phyloP scores from a whole-genome alignment of 2,329 filamentous ascomycete species.

The Penicillium sumatraense region DNA sequence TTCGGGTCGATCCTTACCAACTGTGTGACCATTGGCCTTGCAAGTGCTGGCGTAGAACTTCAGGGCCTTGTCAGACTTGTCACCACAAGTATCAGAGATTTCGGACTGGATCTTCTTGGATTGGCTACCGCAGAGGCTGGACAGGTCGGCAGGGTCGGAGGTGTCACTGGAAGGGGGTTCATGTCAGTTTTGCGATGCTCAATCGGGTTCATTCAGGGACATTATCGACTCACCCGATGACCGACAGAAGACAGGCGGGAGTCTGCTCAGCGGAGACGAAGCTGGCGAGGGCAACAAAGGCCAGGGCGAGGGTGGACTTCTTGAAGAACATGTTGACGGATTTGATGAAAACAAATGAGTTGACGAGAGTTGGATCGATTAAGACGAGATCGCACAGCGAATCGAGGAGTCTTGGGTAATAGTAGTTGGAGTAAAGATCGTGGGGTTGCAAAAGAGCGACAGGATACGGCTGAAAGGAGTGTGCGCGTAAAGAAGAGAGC shows the following conservation, averaged over 20 bases:
- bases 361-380: slow-evolving; percentile 8
- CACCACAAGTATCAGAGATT: slow-evolving; percentile 43
- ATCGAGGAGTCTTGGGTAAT: slow-evolving; percentile 9
- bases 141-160: slow-evolving; percentile 43
- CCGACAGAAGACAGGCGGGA: slow-evolving; percentile 56
- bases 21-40: slow-evolving; percentile 42
- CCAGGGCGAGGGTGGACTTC: slow-evolving; percentile 48
- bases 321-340: slow-evolving; percentile 48
- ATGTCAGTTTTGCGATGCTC: slow-evolving; percentile 10
- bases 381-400: slow-evolving; percentile 25
- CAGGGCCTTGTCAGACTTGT: slow-evolving; percentile 39
- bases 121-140: slow-evolving; percentile 43
- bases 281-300: slow-evolving; percentile 51
- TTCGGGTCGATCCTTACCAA: slow-evolving; percentile 39
- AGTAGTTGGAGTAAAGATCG: slow-evolving; percentile 18
- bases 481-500: slow-evolving; percentile 22
- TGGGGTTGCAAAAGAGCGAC: slow-evolving; percentile 28
- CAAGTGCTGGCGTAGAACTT: slow-evolving; percentile 46
- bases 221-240: slow-evolving; percentile 51
- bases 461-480: slow-evolving; percentile 16
- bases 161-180: slow-evolving; percentile 36
- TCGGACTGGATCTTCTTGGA: slow-evolving; percentile 40
- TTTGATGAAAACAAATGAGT: slow-evolving; percentile 7
- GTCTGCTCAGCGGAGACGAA: slow-evolving; percentile 49
- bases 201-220: neutral